Evolutionary conservation across 176 grass and related monocot species (phyloP).

Genomic region (Oryza rufipogon): DNA sequence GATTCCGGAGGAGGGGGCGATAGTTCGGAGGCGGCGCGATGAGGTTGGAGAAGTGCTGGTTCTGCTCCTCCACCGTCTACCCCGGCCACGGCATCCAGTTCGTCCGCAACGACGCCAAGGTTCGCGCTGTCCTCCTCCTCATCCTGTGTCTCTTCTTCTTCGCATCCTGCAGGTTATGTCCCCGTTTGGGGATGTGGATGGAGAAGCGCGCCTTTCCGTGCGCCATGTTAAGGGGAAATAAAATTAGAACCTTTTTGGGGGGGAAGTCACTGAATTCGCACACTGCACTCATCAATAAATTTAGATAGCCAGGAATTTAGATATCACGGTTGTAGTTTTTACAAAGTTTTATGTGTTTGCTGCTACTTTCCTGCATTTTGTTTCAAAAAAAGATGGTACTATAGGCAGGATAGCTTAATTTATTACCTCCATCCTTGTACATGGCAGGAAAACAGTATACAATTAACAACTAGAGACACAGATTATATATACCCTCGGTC

Average conservation of each 20-base stretch:
- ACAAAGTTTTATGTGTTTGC: no score
- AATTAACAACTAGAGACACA: no score
- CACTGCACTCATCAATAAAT: neutral
- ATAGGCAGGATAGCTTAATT: no score
- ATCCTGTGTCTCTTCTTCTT: neutral
- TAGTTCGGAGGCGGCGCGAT: slow-evolving; percentile 42
- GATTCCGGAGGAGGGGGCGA: neutral
- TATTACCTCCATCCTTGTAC: no score
- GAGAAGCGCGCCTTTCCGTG: neutral
- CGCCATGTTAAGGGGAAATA: no score
- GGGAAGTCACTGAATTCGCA: neutral
- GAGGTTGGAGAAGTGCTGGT: slow-evolving; percentile 99
- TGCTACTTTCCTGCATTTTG: no score
- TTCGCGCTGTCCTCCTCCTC: neutral
- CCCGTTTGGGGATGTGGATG: neutral
- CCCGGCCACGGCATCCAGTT: slow-evolving; percentile 96
- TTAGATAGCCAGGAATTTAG: no score
- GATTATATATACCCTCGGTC: no score
- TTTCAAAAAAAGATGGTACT: no score
- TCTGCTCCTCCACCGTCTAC: slow-evolving; percentile 94
- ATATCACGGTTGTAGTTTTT: no score
- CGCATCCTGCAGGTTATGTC: neutral
- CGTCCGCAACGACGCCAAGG: slow-evolving; percentile 96
- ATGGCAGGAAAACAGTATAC: no score
- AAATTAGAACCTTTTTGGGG: no score